Evolutionary conservation across 1,284 basidiomycete genomes (phyloP).

Genomic region (Anthracocystis setariae): DNA sequence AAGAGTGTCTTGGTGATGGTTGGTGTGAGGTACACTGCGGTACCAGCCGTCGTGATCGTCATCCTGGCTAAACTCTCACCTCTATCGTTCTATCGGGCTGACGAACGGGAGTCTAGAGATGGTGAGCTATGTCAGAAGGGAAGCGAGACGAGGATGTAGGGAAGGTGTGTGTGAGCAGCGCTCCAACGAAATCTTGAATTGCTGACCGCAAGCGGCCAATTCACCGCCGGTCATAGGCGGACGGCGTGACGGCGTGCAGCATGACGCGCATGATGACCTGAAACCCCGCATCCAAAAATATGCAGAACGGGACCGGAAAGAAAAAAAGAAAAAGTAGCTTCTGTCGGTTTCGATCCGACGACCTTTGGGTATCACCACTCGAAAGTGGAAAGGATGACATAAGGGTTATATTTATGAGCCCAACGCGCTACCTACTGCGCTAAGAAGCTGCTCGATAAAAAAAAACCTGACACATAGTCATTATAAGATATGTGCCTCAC

Average conservation of each 20-base stretch:
- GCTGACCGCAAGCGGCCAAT: no score
- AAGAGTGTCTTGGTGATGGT: constrained; percentile 63
- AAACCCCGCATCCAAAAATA: no score
- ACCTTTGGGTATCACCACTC: constrained; percentile 51
- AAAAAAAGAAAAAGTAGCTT: constrained; percentile 54
- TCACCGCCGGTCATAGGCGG: background rate
- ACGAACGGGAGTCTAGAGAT: background rate
- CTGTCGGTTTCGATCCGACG: constrained; percentile 58
- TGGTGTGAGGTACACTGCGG: constrained; percentile 57
- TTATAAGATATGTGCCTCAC: no score
- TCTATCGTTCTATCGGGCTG: background rate
- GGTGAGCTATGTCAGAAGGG: background rate
- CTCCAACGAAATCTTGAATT: background rate
- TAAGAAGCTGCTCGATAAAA: constrained; percentile 29
- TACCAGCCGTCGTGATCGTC: constrained; percentile 60
- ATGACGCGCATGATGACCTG: no score
- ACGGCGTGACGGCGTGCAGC: background rate
- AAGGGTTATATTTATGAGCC: constrained; percentile 40
- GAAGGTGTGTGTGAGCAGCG: background rate
- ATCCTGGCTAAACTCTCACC: constrained; percentile 16
- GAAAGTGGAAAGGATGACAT: constrained; percentile 34
- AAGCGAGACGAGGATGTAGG: background rate
- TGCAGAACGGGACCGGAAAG: no score
- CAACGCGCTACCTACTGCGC: constrained; percentile 52
- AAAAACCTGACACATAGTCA: no score